Evolutionary conservation across 768 basidiomycete species (phyloP).

Genomic region (Lentinula guzmanii): DNA sequence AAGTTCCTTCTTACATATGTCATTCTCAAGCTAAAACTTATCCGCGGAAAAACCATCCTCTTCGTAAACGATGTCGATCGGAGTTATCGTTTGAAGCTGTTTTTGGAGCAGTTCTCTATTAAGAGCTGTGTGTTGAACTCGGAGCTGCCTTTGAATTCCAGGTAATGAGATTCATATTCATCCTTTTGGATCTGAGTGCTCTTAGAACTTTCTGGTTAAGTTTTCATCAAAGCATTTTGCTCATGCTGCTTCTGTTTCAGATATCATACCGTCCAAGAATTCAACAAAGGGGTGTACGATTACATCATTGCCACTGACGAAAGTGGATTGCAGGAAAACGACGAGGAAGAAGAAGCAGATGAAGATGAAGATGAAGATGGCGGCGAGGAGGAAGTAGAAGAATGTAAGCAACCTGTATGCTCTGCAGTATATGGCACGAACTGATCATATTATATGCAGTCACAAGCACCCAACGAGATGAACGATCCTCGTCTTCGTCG

Average conservation of each 20-base stretch:
- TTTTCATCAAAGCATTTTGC: not conserved
- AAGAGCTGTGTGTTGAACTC: slow-evolving; percentile 95
- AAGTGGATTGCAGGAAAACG: slow-evolving; percentile 29
- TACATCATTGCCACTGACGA: slow-evolving; percentile 99
- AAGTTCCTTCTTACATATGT: slow-evolving; percentile 97
- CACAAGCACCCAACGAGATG: slow-evolving; percentile 45
- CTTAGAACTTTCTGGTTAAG: not conserved
- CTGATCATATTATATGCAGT: slow-evolving; percentile 28
- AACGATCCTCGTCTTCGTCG: slow-evolving; percentile 19
- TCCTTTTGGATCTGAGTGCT: not conserved
- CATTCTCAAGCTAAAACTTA: slow-evolving; percentile 83
- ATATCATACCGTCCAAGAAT: slow-evolving; percentile 97
- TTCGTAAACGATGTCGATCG: slow-evolving; percentile 97
- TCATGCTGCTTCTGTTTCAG: slow-evolving; percentile 26
- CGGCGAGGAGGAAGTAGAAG: slow-evolving; percentile 39
- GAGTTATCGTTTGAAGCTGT: slow-evolving; percentile 93
- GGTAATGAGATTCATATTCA: slow-evolving; percentile 30
- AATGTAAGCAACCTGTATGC: slow-evolving; percentile 18
- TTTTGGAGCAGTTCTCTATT: slow-evolving; percentile 95
- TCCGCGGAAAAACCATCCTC: slow-evolving; percentile 92
- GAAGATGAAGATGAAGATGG: slow-evolving; percentile 41
- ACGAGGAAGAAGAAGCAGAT: slow-evolving; percentile 68
- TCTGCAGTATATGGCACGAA: not conserved
- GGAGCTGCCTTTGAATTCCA: slow-evolving; percentile 91
- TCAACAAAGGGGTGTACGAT: slow-evolving; percentile 97